Base-by-base conservation (phyloP, 768 basidiomycete genomes). In the Podaxis rugospora region DNA sequence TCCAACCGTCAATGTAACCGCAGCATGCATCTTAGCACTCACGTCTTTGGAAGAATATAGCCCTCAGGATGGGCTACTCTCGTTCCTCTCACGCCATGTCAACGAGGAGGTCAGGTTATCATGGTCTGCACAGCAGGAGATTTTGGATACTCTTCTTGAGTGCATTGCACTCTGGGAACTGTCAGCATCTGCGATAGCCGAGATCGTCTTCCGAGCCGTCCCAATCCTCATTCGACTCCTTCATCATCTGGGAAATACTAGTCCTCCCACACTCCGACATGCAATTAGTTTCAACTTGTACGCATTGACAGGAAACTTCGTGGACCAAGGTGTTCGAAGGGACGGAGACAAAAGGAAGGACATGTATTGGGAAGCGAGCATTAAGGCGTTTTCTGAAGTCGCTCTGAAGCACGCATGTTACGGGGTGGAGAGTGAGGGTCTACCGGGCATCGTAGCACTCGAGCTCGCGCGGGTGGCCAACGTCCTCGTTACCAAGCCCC, bases 131-230 rank as follows among this genome's bases (percentile, higher is more conserved):
- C 69, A 75, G 51, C 70, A 67, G 9, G 77, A 74, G 69, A 66
- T 79, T 23, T 68, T 79, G 2, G 76, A 78, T 44, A 78, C 76
- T 21, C 70, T 78, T 57, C 67, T 75, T 13, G 76, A 77, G 27
- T 74, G 74, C 28, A 66, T 73, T 9, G 62, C 72, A 36, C 70
- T 66, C 35, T 78, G 76, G 78, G 77, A 75, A 55, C 71, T 78
- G 64, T 71, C 72, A 3, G 65, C 67, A 4, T 72, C 71, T 1
- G 72, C 75, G 10, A 70, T 76, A 44, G 73, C 74, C 40, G 70
- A 76, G 51, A 74, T 77, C 2, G 66, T 66, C 1, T 65, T 62
- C 23, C 69, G 69, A 47, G 73, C 73, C 23, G 71, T 78, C 2
- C 75, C 77, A 9, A 65, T 74, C 28, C 69, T 78, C 18, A 51